phyloP scores from a whole-genome alignment of 2,329 filamentous ascomycete genomes.

The Ascosphaera pollenicola region DNA sequence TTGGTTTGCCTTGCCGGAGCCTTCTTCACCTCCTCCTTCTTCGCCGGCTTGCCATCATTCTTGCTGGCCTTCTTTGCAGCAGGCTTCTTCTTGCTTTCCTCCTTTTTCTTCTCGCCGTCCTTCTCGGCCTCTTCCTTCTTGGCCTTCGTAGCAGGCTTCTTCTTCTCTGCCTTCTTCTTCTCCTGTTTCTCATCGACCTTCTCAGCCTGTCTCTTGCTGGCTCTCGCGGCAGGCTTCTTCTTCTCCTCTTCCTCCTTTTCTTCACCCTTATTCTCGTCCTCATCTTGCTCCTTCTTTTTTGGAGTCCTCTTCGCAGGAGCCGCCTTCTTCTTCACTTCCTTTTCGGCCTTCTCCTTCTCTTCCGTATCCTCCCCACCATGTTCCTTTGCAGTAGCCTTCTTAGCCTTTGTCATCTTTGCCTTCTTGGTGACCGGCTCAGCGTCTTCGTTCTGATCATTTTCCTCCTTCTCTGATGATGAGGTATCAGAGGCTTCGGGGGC shows the following conservation, averaged over 20 bases:
- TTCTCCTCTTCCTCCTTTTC: constrained; percentile 6
- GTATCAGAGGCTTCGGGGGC: constrained; percentile 7
- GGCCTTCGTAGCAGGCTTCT: constrained; percentile 5
- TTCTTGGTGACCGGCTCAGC: constrained; percentile 6
- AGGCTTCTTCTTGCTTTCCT: background rate
- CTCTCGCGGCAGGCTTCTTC: constrained; percentile 2
- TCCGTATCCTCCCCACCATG: constrained; percentile 3
- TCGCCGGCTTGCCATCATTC: background rate
- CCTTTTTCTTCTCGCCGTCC: constrained; percentile 1
- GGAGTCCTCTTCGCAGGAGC: constrained; percentile 4
- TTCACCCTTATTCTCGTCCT: constrained; percentile 4
- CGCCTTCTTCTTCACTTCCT: constrained; percentile 2
- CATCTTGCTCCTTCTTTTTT: background rate
- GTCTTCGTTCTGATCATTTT: constrained; percentile 3
- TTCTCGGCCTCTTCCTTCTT: constrained; percentile 4
- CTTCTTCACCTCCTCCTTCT: background rate
- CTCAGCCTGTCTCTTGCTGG: background rate
- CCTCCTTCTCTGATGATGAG: constrained; percentile 4
- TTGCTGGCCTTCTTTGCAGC: constrained; percentile 2
- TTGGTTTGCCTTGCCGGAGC: constrained; percentile 1
- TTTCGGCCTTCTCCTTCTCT: constrained; percentile 5
- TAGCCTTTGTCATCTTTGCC: constrained; percentile 3
- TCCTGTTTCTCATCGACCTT: background rate
- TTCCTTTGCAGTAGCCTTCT: background rate
- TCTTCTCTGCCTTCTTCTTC: constrained; percentile 2